Percentiles rank a stretch among this genome's conserved stretches.
These are phyloP conservation scores for Apiospora saccharicola DNA, from an alignment of 2,329 filamentous ascomycete genomes.

Conservation along the genomic window DNA sequence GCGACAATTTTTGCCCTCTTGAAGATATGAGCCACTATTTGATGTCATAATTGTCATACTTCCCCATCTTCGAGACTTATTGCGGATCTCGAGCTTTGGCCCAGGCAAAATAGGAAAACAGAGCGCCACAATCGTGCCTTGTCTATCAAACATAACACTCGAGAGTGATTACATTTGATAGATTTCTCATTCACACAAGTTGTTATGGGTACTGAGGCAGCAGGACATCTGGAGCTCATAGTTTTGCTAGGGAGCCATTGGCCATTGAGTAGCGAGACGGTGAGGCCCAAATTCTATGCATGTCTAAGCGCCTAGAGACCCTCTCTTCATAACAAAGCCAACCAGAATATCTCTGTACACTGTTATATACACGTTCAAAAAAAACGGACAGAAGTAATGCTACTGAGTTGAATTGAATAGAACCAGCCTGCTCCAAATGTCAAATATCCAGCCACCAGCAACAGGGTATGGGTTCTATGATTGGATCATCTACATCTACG, in stretches of 20 bases:
- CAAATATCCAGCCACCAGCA: not conserved
- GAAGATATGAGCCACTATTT: too few species aligned
- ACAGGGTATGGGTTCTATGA: not conserved
- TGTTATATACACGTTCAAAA: not conserved
- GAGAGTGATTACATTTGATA: not conserved
- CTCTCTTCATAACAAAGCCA: not conserved
- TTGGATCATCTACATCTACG: not conserved
- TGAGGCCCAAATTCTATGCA: slow-evolving; percentile 4
- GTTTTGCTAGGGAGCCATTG: not conserved
- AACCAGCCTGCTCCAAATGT: not conserved
- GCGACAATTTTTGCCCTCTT: not conserved
- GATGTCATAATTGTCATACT: not conserved
- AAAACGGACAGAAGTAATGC: not conserved
- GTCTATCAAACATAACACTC: not conserved
- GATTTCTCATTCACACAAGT: not conserved
- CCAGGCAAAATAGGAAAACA: not conserved
- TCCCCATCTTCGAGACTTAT: not conserved
- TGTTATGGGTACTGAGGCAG: slow-evolving; percentile 3
- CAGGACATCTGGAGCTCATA: not conserved
- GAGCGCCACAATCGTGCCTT: not conserved
- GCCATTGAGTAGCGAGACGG: not conserved
- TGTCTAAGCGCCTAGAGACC: not conserved
- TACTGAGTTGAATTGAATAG: not conserved
- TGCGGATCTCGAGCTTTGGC: not conserved
- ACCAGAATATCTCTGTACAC: not conserved